Evolutionary conservation across 2,329 filamentous ascomycete genomes (phyloP).

Genomic region (Trichoderma pleuroti): DNA sequence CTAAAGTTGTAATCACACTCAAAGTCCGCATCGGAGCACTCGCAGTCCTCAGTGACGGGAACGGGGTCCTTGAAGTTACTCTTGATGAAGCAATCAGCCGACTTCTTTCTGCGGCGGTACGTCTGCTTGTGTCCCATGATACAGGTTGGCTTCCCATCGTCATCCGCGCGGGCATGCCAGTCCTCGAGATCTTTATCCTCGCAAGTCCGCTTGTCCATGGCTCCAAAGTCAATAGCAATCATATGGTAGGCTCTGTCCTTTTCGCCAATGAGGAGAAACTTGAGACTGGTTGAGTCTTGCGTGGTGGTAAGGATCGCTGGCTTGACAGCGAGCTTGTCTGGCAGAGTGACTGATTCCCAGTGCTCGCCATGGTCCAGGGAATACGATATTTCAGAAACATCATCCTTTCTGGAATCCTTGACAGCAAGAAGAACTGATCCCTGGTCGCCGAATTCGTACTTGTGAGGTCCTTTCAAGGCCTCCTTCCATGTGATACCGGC

Average conservation of each 20-base stretch:
- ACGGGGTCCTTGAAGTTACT: slow-evolving; percentile 77
- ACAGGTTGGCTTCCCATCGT: slow-evolving; percentile 77
- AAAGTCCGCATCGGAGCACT: slow-evolving; percentile 80
- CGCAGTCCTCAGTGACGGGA: slow-evolving; percentile 68
- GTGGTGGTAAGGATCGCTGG: slow-evolving; percentile 80
- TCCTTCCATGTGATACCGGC: slow-evolving; percentile 81
- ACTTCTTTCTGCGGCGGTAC: slow-evolving; percentile 79
- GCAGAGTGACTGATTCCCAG: slow-evolving; percentile 72
- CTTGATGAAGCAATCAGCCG: slow-evolving; percentile 84
- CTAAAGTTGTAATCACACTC: slow-evolving; percentile 96
- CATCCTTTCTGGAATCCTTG: slow-evolving; percentile 64
- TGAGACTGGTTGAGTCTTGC: slow-evolving; percentile 86
- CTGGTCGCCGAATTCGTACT: slow-evolving; percentile 94
- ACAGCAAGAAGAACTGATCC: slow-evolving; percentile 85
- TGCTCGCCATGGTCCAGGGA: slow-evolving; percentile 85
- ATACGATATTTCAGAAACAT: slow-evolving; percentile 60
- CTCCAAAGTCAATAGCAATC: slow-evolving; percentile 78
- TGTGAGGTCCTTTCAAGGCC: slow-evolving; percentile 75
- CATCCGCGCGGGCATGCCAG: slow-evolving; percentile 81
- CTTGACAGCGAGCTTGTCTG: slow-evolving; percentile 61
- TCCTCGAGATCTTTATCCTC: slow-evolving; percentile 74
- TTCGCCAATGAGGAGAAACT: slow-evolving; percentile 76
- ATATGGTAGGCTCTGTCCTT: slow-evolving; percentile 57
- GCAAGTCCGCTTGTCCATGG: slow-evolving; percentile 77
- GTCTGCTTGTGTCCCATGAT: slow-evolving; percentile 95